Conservation (phyloP, 805 yeast genomes). For the Kluyveromyces siamensis region DNA sequence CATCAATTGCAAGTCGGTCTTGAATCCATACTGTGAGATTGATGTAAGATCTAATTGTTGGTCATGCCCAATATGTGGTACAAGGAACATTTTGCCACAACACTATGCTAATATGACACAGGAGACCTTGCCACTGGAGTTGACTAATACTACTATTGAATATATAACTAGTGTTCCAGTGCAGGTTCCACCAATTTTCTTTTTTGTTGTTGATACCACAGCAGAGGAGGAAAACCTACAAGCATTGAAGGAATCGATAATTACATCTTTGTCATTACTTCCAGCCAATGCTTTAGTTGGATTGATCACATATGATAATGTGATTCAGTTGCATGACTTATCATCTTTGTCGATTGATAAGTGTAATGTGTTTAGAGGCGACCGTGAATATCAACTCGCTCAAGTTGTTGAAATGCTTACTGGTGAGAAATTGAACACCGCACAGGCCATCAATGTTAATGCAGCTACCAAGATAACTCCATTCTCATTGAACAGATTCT, state of each 20-base stretch:
- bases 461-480: slow-evolving; percentile 28
- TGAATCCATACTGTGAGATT: slow-evolving; percentile 80
- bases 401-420: slow-evolving; percentile 56
- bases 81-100: slow-evolving; percentile 72
- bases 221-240: slow-evolving; percentile 82
- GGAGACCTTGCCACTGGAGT: slow-evolving; percentile 74
- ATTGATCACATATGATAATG: slow-evolving; percentile 75
- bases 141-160: slow-evolving; percentile 71
- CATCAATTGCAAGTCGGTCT: slow-evolving; percentile 69
- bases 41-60: slow-evolving; percentile 70
- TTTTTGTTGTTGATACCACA: slow-evolving; percentile 81
- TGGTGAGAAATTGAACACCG: slow-evolving; percentile 38
- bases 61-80: slow-evolving; percentile 77
- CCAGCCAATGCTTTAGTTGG: slow-evolving; percentile 91
- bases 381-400: slow-evolving; percentile 60
- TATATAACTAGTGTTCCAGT: slow-evolving; percentile 76
- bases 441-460: slow-evolving; percentile 22
- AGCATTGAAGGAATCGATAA: slow-evolving; percentile 73
- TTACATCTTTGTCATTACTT: slow-evolving; percentile 63
- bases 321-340: slow-evolving; percentile 83
- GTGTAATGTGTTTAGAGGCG: slow-evolving; percentile 81
- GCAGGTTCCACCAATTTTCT: slow-evolving; percentile 74
- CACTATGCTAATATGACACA: slow-evolving; percentile 71
- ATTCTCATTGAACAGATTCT: slow-evolving; percentile 49
- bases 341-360: slow-evolving; percentile 59